These are phyloP conservation scores for Sphaerulina musiva DNA, from an alignment of 2,329 filamentous ascomycete genomes.

Conservation along the genomic window DNA sequence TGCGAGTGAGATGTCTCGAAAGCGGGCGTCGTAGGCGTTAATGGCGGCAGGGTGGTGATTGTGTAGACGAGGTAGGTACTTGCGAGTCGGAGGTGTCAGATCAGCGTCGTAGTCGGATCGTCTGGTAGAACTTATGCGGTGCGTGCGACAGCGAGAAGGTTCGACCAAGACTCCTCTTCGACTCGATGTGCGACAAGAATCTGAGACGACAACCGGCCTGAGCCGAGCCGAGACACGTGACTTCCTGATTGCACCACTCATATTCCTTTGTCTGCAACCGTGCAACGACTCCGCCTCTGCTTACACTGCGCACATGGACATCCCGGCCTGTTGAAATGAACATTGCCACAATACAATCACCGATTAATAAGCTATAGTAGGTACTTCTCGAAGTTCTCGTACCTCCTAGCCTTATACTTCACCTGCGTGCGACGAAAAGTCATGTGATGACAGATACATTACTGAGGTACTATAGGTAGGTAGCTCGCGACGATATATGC, in stretches of 20 bases:
- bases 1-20: not conserved
- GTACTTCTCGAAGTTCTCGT: no score
- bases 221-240: not conserved
- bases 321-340: constrained; percentile 4
- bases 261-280: not conserved
- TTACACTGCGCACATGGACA: constrained; percentile 1
- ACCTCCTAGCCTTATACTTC: no score
- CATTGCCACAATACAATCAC: not conserved
- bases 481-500: no score
- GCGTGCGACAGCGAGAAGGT: not conserved
- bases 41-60: not conserved
- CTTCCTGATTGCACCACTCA: not conserved
- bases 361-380: no score
- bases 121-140: not conserved
- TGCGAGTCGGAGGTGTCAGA: not conserved
- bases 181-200: not conserved
- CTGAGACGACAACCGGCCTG: not conserved
- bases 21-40: not conserved
- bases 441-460: not conserved
- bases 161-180: no score
- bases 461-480: not conserved
- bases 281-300: not conserved
- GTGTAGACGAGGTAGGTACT: constrained; percentile 3
- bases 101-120: not conserved
- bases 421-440: not conserved